Percentiles rank a stretch among this genome's conserved stretches.
Conservation (phyloP, 371 early-diverging fungal species). For the Circinella umbellata region DNA sequence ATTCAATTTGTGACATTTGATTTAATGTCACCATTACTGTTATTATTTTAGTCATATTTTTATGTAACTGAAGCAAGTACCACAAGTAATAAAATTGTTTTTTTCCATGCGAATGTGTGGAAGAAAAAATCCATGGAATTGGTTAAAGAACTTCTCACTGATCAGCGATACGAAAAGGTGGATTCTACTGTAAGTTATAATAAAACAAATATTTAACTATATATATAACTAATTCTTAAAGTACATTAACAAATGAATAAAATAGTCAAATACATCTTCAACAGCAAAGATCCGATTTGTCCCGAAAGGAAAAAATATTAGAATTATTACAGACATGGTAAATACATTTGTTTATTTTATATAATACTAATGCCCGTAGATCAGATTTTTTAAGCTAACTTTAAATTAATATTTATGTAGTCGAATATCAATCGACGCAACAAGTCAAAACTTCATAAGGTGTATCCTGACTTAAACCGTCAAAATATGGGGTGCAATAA, state of each 20-base stretch:
- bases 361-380: constrained; percentile 25
- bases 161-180: no score
- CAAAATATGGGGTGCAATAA: no score
- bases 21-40: no score
- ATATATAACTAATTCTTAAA: not conserved
- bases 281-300: constrained; percentile 38
- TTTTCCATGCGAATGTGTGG: constrained; percentile 86
- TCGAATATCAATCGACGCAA: not conserved
- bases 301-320: constrained; percentile 72
- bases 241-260: no score
- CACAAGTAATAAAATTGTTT: constrained; percentile 38
- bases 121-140: constrained; percentile 43
- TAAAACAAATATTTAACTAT: constrained; percentile 20
- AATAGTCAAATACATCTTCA: not conserved
- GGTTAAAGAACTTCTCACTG: constrained; percentile 30
- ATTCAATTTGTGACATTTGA: no score
- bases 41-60: not conserved
- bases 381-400: not conserved
- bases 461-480: no score
- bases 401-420: not conserved
- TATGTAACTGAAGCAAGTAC: constrained; percentile 10
- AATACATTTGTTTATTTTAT: constrained; percentile 26
- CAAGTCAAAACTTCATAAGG: not conserved
- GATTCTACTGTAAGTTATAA: not conserved
- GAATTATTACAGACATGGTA: constrained; percentile 71